Evolutionary conservation across 2,329 filamentous ascomycete species (phyloP).

Genomic region (Phialophora chinensis): DNA sequence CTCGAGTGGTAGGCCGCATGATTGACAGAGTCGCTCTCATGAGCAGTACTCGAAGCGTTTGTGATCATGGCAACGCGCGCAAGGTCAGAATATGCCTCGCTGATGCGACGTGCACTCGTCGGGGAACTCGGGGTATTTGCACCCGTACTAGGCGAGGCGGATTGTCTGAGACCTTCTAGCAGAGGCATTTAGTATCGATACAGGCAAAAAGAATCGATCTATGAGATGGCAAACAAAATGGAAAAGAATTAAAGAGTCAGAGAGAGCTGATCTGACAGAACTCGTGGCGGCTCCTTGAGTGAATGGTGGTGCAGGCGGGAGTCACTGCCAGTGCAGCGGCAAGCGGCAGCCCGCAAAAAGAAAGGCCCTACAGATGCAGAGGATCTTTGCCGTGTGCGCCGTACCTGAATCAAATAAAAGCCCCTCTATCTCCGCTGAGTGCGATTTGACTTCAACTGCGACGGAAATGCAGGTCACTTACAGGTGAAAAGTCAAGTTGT

Average conservation of each 20-base stretch:
- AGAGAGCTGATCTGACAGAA: conserved; percentile 10
- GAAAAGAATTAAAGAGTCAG: conserved; percentile 8
- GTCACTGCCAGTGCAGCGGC: conserved; percentile 3
- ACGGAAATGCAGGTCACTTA: not conserved
- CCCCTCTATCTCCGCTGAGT: not conserved
- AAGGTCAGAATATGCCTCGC: conserved; percentile 33
- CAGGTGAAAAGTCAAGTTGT: not conserved
- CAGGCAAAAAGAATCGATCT: conserved; percentile 3
- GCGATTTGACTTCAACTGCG: not conserved
- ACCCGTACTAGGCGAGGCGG: conserved; percentile 21
- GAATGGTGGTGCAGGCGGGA: conserved; percentile 6
- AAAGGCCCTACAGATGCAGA: not conserved
- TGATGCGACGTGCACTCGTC: conserved; percentile 26
- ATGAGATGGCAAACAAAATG: conserved; percentile 2
- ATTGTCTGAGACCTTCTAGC: conserved; percentile 32
- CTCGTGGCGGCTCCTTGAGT: conserved; percentile 1
- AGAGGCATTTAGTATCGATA: conserved; percentile 35
- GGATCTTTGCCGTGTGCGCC: not conserved
- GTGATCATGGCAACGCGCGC: conserved; percentile 35
- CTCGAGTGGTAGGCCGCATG: conserved; percentile 33
- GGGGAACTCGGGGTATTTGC: conserved; percentile 12
- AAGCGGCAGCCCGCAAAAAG: not conserved
- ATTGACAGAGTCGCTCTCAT: conserved; percentile 29
- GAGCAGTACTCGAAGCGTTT: conserved; percentile 30
- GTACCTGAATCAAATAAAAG: conserved; percentile 7